Conservation (phyloP, 495 filamentous ascomycete species). For the Trichoderma reesei region DNA sequence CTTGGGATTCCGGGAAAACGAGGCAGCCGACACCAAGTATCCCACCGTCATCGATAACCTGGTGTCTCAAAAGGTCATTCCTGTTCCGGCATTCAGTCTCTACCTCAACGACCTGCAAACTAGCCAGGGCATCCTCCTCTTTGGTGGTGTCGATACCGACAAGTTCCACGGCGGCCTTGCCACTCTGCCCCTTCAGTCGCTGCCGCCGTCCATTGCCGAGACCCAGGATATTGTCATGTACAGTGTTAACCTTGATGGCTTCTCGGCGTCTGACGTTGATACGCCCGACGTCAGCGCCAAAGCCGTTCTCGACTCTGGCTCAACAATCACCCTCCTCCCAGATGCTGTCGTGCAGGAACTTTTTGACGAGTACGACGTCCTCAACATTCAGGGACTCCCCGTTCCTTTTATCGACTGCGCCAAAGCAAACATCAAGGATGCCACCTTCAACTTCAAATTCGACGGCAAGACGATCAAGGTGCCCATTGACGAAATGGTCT, state of each 20-base stretch:
- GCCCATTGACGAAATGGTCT: conserved; percentile 62
- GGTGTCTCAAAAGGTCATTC: conserved; percentile 58
- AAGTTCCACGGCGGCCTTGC: conserved; percentile 70
- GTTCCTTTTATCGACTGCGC: conserved; percentile 38
- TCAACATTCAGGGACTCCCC: conserved; percentile 31
- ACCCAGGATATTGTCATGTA: conserved; percentile 26
- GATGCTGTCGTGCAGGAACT: conserved; percentile 47
- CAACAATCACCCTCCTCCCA: conserved; percentile 71
- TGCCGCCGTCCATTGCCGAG: conserved; percentile 13
- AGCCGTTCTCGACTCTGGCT: conserved; percentile 82
- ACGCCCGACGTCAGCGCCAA: conserved; percentile 37
- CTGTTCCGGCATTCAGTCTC: conserved; percentile 75
- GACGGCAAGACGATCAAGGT: conserved; percentile 55
- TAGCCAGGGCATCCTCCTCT: conserved; percentile 69
- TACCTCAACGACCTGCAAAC: conserved; percentile 59
- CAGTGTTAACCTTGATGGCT: conserved; percentile 27
- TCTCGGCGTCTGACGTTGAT: conserved; percentile 24
- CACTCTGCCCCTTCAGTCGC: conserved; percentile 55
- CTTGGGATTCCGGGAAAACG: conserved; percentile 72
- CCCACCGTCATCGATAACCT: conserved; percentile 71
- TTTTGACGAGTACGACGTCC: conserved; percentile 47
- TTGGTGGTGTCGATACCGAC: conserved; percentile 79
- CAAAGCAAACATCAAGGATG: conserved; percentile 46
- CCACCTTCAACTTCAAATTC: conserved; percentile 52
- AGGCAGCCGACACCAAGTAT: conserved; percentile 56